These are phyloP conservation scores for Leptographium wingfieldii DNA, from an alignment of 2,329 filamentous ascomycete genomes.

Conservation along the genomic window DNA sequence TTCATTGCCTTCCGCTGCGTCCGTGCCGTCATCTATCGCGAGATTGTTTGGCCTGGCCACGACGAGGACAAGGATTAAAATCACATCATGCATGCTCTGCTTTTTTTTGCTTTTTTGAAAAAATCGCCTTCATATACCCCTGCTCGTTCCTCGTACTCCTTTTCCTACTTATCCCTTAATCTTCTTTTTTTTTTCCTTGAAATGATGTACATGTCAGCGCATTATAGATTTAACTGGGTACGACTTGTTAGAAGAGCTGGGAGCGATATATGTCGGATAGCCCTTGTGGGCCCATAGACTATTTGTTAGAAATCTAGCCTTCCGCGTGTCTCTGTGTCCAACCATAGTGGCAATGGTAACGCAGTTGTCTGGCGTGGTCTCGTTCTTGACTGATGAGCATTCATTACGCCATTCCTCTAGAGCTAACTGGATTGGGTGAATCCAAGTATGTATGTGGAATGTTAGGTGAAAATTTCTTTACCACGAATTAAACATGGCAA, in stretches of 20 bases:
- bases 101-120: not conserved
- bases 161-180: not conserved
- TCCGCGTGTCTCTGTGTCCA: not conserved
- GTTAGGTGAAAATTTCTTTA: too few relatives aligned
- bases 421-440: too few relatives aligned
- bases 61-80: slow-evolving; percentile 4
- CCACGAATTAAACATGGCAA: too few relatives aligned
- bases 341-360: too few relatives aligned
- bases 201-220: not conserved
- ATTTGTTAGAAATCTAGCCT: not conserved
- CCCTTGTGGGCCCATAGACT: not conserved
- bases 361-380: too few relatives aligned
- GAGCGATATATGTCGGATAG: not conserved
- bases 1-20: slow-evolving; percentile 36
- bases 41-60: slow-evolving; percentile 45
- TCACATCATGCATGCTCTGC: not conserved
- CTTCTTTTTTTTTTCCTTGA: not conserved
- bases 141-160: not conserved
- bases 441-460: too few relatives aligned
- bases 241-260: not conserved
- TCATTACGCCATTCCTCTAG: too few relatives aligned
- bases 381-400: too few relatives aligned
- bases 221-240: not conserved
- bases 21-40: slow-evolving; percentile 33
- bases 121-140: not conserved